Evolutionary conservation across 2,329 filamentous ascomycete genomes (phyloP).

Genomic region (Orbilia blumenaviensis): DNA sequence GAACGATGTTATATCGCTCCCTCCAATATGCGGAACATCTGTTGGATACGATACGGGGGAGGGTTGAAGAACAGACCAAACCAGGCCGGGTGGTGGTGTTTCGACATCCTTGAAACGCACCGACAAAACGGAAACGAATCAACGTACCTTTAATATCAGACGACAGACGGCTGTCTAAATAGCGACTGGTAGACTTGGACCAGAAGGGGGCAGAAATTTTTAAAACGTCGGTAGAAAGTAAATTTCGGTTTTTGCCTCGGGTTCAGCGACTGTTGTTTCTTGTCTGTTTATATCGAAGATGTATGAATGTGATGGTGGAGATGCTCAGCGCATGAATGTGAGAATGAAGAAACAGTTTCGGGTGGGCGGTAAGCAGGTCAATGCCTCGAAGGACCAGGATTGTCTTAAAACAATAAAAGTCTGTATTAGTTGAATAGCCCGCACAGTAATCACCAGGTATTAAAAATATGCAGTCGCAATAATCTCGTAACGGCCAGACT

Average conservation of each 20-base stretch:
- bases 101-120: conserved; percentile 35
- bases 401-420: conserved; percentile 36
- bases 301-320: neutral
- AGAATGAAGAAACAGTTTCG: conserved; percentile 36
- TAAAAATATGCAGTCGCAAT: conserved; percentile 20
- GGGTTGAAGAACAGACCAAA: too few relatives aligned
- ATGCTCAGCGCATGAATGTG: conserved; percentile 44
- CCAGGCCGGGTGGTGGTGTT: conserved; percentile 31
- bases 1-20: conserved; percentile 11
- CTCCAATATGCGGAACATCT: conserved; percentile 14
- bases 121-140: conserved; percentile 27
- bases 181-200: neutral
- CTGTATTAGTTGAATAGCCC: conserved; percentile 35
- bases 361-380: conserved; percentile 44
- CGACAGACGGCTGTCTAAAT: neutral
- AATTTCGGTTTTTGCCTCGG: neutral
- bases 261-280: neutral
- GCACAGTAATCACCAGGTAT: conserved; percentile 40
- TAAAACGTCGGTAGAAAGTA: neutral
- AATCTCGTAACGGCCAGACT: neutral
- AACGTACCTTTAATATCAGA: conserved; percentile 24
- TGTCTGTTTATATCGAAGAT: conserved; percentile 23
- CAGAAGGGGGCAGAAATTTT: neutral
- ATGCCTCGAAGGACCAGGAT: conserved; percentile 29
- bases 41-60: conserved; percentile 1